A percentile compares a stretch with the other conserved stretches of the same genome.
Conservation (phyloP, 768 basidiomycete species). For the Pulveroboletus ravenelii region DNA sequence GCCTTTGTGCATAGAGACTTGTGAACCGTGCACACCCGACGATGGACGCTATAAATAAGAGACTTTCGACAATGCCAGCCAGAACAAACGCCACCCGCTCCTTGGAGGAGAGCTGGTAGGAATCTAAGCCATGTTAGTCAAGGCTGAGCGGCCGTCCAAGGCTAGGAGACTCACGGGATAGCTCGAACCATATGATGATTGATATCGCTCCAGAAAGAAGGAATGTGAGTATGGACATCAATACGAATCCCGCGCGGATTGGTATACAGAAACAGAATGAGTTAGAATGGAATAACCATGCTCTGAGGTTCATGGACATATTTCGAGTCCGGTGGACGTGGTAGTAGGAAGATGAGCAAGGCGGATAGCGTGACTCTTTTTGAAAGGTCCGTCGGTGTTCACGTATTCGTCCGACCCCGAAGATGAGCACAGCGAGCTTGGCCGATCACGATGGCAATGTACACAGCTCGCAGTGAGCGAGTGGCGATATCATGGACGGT, state of each 20-base stretch:
- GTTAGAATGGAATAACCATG: constrained; percentile 45
- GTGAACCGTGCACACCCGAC: constrained; percentile 42
- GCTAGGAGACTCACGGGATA: constrained; percentile 43
- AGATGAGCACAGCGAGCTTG: not conserved
- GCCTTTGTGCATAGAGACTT: not conserved
- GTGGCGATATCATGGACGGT: not conserved
- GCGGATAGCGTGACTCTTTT: not conserved
- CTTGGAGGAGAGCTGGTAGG: constrained; percentile 27
- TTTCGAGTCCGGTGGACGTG: not conserved
- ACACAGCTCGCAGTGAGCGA: not conserved
- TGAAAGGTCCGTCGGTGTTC: not conserved
- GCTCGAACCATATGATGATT: constrained; percentile 57
- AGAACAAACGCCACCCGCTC: constrained; percentile 42
- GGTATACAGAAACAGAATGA: constrained; percentile 63
- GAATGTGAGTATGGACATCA: constrained; percentile 50
- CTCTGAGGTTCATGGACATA: constrained; percentile 43
- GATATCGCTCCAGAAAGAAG: constrained; percentile 51
- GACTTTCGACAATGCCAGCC: constrained; percentile 49
- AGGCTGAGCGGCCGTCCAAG: not conserved
- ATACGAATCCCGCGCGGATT: constrained; percentile 55
- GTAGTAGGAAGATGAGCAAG: not conserved
- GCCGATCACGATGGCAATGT: constrained; percentile 14
- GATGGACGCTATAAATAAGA: constrained; percentile 49
- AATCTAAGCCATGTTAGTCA: constrained; percentile 26
- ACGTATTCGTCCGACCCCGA: constrained; percentile 5